A percentile compares a stretch with the other conserved stretches of the same genome.
Conservation (phyloP, 1,139 yeast genomes). For the Yamadazyma dendronema region DNA sequence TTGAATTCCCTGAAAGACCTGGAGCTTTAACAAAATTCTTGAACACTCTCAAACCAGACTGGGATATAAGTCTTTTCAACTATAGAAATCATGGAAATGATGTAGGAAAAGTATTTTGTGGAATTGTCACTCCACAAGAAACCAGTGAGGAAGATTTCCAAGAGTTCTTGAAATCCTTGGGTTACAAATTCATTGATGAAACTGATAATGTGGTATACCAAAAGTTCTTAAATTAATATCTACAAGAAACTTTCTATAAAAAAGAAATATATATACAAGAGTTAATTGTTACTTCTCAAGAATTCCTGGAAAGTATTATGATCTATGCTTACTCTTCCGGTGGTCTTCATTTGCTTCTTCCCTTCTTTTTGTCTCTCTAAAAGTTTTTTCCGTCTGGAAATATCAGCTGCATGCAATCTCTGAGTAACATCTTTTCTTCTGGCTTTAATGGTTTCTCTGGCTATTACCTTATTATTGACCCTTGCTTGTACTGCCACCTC, state of each 20-base stretch:
- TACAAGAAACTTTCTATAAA: background rate
- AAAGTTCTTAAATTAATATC: constrained; percentile 51
- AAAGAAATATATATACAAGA: constrained; percentile 5
- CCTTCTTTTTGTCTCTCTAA: constrained; percentile 92
- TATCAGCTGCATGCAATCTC: constrained; percentile 89
- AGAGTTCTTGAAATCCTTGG: constrained; percentile 65
- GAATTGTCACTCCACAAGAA: constrained; percentile 76
- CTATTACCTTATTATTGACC: constrained; percentile 79
- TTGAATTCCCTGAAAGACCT: constrained; percentile 97
- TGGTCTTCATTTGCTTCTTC: constrained; percentile 76
- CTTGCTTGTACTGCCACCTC: constrained; percentile 93
- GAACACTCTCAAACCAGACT: constrained; percentile 64
- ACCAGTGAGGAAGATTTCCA: constrained; percentile 64
- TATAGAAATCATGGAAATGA: constrained; percentile 97
- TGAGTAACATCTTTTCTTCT: constrained; percentile 91
- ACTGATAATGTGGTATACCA: constrained; percentile 80
- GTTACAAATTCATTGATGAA: constrained; percentile 78
- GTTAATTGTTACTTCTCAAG: constrained; percentile 32
- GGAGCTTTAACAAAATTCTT: constrained; percentile 86
- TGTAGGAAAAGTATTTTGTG: constrained; percentile 88
- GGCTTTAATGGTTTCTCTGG: constrained; percentile 92
- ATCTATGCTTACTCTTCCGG: constrained; percentile 75
- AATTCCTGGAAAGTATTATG: constrained; percentile 85
- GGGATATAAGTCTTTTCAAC: constrained; percentile 94
- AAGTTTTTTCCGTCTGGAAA: constrained; percentile 84